Evolutionary conservation across 2,329 filamentous ascomycete species (phyloP).

Genomic region (Onygena corvina): DNA sequence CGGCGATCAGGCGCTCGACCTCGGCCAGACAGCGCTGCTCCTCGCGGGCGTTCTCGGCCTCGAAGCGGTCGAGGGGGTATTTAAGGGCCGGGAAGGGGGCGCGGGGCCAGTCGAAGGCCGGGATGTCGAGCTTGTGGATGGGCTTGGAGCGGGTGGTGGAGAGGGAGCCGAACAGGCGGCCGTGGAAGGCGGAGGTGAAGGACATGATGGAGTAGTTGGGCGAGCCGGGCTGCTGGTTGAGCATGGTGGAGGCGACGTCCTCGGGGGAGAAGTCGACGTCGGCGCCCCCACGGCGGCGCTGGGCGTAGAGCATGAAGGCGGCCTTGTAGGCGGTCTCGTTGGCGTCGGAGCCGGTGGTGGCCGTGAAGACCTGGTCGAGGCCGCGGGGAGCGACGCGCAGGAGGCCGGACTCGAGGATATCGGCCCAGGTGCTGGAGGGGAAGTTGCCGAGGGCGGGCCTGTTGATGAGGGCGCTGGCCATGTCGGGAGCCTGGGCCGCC

Average conservation of each 20-base stretch:
- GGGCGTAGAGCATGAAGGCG: conserved; percentile 83
- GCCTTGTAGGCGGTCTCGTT: conserved; percentile 94
- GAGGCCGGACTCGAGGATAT: conserved; percentile 66
- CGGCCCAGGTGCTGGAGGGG: conserved; percentile 70
- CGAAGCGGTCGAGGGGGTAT: conserved; percentile 74
- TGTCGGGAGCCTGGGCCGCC: conserved; percentile 62
- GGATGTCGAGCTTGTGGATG: conserved; percentile 90
- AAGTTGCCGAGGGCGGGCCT: conserved; percentile 84
- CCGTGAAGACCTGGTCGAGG: conserved; percentile 79
- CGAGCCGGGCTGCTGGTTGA: conserved; percentile 66
- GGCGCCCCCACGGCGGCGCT: conserved; percentile 65
- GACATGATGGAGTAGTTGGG: conserved; percentile 74
- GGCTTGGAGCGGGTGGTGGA: conserved; percentile 86
- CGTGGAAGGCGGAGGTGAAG: conserved; percentile 82
- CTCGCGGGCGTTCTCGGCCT: conserved; percentile 65
- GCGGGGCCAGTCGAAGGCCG: conserved; percentile 89
- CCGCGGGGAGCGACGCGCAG: conserved; percentile 74
- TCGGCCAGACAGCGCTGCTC: conserved; percentile 72
- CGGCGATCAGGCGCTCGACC: conserved; percentile 68
- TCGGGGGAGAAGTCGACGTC: conserved; percentile 66
- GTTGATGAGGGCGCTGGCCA: conserved; percentile 73
- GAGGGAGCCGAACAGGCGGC: conserved; percentile 74
- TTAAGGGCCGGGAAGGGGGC: conserved; percentile 74
- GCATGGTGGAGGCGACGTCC: conserved; percentile 64
- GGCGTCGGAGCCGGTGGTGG: conserved; percentile 77